These are phyloP conservation scores for Rubus idaeus DNA, from an alignment of 306 rosid genomes.

Conservation along the genomic window DNA sequence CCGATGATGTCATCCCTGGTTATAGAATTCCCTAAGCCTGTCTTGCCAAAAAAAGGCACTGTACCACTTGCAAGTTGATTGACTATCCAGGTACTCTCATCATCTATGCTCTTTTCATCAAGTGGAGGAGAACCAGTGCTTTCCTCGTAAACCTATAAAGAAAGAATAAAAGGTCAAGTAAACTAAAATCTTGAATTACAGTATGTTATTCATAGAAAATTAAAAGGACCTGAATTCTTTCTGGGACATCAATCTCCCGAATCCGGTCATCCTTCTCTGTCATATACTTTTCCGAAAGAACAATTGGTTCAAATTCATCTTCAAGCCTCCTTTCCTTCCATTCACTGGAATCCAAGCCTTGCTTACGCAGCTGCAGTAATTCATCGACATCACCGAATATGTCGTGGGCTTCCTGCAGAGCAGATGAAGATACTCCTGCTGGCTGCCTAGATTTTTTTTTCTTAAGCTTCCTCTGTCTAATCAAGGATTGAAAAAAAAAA, in stretches of 20 bases:
- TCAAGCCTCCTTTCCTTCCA: constrained; percentile 77
- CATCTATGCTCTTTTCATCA: constrained; percentile 61
- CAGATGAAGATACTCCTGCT: constrained; percentile 81
- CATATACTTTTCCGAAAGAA: constrained; percentile 89
- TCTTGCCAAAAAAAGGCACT: constrained; percentile 61
- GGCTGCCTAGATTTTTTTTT: constrained; percentile 67
- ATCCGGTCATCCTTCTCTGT: constrained; percentile 82
- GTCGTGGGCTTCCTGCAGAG: constrained; percentile 92
- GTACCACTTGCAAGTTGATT: constrained; percentile 58
- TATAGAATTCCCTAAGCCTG: constrained; percentile 38
- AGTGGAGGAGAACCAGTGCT: constrained; percentile 74
- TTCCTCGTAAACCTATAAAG: constrained; percentile 67
- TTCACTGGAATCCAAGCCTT: constrained; percentile 54
- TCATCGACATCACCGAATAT: constrained; percentile 95
- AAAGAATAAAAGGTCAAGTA: constrained; percentile 14
- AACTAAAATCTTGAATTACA: constrained; percentile 6
- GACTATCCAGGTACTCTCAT: constrained; percentile 76
- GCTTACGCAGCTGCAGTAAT: constrained; percentile 54
- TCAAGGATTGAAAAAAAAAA: constrained; percentile 1
- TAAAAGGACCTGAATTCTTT: constrained; percentile 88
- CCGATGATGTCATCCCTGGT: constrained; percentile 61
- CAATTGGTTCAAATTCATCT: constrained; percentile 91
- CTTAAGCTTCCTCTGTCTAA: constrained; percentile 62
- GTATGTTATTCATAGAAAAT: constrained; percentile 9
- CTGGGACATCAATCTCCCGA: constrained; percentile 79